Conservation (phyloP, 257 asterid genomes). For the Fraxinus quadrangulata region DNA sequence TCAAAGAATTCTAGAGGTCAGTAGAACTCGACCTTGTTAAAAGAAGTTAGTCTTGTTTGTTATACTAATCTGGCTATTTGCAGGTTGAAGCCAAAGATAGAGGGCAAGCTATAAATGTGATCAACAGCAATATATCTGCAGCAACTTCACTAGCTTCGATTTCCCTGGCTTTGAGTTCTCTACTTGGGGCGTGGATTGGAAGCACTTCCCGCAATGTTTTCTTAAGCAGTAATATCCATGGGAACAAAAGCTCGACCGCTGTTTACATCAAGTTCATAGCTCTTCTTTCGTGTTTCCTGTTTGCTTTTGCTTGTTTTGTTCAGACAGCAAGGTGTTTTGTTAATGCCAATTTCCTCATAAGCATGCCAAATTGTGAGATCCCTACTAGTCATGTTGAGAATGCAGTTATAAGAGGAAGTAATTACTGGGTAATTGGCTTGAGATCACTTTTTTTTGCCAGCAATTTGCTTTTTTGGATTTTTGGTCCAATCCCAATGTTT, state of each 20-base stretch:
- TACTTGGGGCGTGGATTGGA: conserved; percentile 61
- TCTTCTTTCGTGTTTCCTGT: conserved; percentile 43
- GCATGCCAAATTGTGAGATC: conserved; percentile 56
- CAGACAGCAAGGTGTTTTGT: conserved; percentile 50
- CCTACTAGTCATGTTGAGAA: conserved; percentile 33
- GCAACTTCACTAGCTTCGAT: conserved; percentile 52
- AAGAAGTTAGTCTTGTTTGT: neutral
- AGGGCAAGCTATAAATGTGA: conserved; percentile 41
- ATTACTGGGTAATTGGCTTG: conserved; percentile 49
- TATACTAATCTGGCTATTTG: neutral
- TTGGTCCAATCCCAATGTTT: conserved; percentile 73
- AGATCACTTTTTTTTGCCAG: conserved; percentile 52
- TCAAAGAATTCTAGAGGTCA: conserved; percentile 20
- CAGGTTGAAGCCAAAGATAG: conserved; percentile 46
- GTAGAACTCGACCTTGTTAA: neutral
- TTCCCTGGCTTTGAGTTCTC: conserved; percentile 47
- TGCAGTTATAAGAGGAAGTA: conserved; percentile 58
- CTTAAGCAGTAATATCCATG: conserved; percentile 40
- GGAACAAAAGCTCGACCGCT: conserved; percentile 37
- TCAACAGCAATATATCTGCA: conserved; percentile 42
- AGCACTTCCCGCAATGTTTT: conserved; percentile 33
- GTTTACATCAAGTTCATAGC: conserved; percentile 42
- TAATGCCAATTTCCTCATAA: conserved; percentile 56
- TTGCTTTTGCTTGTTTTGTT: conserved; percentile 52
- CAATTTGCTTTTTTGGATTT: conserved; percentile 55